Evolutionary conservation across 495 filamentous ascomycete genomes (phyloP).

Genomic region (Aspergillus diversus): DNA sequence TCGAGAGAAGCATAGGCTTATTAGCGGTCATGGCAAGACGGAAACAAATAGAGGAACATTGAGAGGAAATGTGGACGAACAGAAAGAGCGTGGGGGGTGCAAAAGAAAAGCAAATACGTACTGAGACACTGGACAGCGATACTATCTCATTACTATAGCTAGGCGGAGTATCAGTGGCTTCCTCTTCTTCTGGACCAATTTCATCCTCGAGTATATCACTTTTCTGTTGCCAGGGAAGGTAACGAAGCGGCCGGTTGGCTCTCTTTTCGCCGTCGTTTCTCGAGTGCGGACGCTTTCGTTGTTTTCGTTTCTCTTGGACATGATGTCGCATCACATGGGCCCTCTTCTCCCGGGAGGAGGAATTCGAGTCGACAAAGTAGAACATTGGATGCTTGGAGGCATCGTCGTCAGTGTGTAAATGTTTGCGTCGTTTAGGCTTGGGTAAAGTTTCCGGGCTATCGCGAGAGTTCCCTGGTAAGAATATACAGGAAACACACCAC

Average conservation of each 20-base stretch:
- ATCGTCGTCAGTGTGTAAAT: slow-evolving; percentile 24
- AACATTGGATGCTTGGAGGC: slow-evolving; percentile 40
- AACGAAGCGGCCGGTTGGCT: slow-evolving; percentile 23
- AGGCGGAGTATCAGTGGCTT: background rate
- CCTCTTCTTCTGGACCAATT: slow-evolving; percentile 5
- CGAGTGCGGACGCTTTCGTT: slow-evolving; percentile 30
- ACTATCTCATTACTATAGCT: background rate
- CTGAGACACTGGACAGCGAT: background rate
- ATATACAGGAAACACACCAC: background rate
- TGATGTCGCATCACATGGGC: slow-evolving; percentile 56
- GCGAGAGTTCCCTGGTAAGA: slow-evolving; percentile 24
- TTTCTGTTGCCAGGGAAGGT: slow-evolving; percentile 32
- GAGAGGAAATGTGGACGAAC: slow-evolving; percentile 1
- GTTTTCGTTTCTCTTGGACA: slow-evolving; percentile 49
- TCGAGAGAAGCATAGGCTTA: background rate
- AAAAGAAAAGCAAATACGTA: background rate
- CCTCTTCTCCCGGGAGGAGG: slow-evolving; percentile 49
- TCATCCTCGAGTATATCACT: slow-evolving; percentile 13
- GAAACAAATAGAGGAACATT: background rate
- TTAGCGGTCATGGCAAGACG: background rate
- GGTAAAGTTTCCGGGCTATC: slow-evolving; percentile 24
- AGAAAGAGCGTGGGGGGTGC: background rate
- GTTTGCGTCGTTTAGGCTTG: slow-evolving; percentile 34
- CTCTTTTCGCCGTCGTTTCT: slow-evolving; percentile 26
- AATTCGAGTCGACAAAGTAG: slow-evolving; percentile 50